Evolutionary conservation across 768 basidiomycete species (phyloP).

Genomic region (Naganishia kalamii): DNA sequence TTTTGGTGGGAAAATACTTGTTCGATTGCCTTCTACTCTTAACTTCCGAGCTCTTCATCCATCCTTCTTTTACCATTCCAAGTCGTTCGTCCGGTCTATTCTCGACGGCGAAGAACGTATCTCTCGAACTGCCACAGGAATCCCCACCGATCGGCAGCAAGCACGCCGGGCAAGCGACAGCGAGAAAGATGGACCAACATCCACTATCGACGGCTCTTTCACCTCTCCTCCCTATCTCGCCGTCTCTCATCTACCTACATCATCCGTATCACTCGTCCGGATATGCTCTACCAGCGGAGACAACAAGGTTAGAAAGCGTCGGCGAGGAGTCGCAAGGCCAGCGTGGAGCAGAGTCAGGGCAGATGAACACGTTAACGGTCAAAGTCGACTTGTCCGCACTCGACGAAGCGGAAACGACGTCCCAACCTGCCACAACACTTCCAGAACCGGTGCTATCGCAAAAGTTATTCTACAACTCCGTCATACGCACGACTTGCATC

Average conservation of each 20-base stretch:
- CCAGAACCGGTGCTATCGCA: not conserved
- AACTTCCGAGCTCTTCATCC: not conserved
- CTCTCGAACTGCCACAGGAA: too few relatives aligned
- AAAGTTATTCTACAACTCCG: slow-evolving; percentile 15
- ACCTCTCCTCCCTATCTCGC: not conserved
- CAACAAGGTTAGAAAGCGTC: too few relatives aligned
- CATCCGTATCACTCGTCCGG: slow-evolving; percentile 40
- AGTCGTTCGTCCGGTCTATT: not conserved
- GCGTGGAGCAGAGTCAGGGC: slow-evolving; percentile 21
- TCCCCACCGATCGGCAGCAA: too few relatives aligned
- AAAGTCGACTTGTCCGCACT: slow-evolving; percentile 28
- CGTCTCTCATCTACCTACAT: slow-evolving; percentile 41
- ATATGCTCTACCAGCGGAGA: not conserved
- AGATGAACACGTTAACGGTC: slow-evolving; percentile 31
- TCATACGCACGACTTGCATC: not conserved
- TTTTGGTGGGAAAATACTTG: too few relatives aligned
- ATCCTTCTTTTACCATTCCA: not conserved
- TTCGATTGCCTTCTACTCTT: slow-evolving; percentile 9
- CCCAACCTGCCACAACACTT: not conserved
- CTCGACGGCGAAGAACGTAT: not conserved
- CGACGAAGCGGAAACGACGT: slow-evolving; percentile 22
- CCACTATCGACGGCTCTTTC: not conserved
- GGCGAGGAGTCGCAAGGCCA: too few relatives aligned
- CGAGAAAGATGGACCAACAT: not conserved
- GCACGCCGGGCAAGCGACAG: too few relatives aligned